Evolutionary conservation across 1,284 basidiomycete species (phyloP).

Genomic region (Pseudozyma pruni): DNA sequence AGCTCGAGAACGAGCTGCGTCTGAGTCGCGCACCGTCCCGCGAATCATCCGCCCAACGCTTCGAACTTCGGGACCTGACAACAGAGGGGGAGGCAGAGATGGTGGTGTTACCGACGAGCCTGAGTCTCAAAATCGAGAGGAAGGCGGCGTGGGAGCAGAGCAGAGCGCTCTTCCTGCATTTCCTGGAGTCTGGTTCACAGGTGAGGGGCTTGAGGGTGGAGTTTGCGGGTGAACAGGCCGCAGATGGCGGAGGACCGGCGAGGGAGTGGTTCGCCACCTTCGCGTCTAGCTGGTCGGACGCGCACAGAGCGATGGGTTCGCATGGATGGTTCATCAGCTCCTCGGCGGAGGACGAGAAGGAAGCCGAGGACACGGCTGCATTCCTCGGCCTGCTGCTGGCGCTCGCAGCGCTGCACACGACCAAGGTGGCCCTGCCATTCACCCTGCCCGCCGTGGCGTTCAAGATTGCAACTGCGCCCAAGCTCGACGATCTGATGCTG

Average conservation of each 20-base stretch:
- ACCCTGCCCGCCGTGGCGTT: slow-evolving; percentile 26
- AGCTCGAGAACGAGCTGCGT: slow-evolving; percentile 49
- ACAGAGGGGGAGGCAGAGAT: slow-evolving; percentile 12
- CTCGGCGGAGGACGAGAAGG: not conserved
- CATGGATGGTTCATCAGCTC: slow-evolving; percentile 26
- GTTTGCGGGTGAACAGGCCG: slow-evolving; percentile 50
- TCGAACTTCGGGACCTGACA: not conserved
- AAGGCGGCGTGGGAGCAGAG: slow-evolving; percentile 24
- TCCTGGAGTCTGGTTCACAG: slow-evolving; percentile 18
- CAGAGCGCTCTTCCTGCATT: slow-evolving; percentile 15
- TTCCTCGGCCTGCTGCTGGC: slow-evolving; percentile 49
- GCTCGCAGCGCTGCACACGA: slow-evolving; percentile 47
- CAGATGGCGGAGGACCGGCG: slow-evolving; percentile 54
- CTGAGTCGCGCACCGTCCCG: not conserved
- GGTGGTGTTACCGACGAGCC: slow-evolving; percentile 12
- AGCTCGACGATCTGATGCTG: slow-evolving; percentile 4
- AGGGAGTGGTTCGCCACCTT: slow-evolving; percentile 56
- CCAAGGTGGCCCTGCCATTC: slow-evolving; percentile 44
- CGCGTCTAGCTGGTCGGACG: slow-evolving; percentile 19
- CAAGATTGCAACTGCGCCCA: slow-evolving; percentile 23
- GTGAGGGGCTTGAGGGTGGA: slow-evolving; percentile 41
- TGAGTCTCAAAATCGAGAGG: slow-evolving; percentile 30
- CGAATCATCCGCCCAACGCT: not conserved
- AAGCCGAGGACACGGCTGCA: slow-evolving; percentile 10
- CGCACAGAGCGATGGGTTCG: slow-evolving; percentile 1